Base-by-base conservation (phyloP, 768 basidiomycete genomes). In the Boletus vinaceobasis region DNA sequence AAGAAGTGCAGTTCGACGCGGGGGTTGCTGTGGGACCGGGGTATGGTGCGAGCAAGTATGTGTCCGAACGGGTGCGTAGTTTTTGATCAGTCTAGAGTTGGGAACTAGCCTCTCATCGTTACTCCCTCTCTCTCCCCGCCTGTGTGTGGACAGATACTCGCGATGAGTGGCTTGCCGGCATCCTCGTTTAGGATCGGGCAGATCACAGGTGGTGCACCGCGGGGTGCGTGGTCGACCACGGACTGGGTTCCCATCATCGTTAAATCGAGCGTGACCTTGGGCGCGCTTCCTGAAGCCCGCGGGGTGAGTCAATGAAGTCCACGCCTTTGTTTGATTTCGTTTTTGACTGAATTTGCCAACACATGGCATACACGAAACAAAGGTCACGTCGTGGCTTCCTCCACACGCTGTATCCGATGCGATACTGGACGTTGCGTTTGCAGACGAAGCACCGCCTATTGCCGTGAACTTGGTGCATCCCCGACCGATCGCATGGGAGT, bases 211-310 rank as follows among this genome's bases (percentile, higher is more conserved):
- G 68, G 68, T 31, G 39, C 49, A 4, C 58, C 62, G 4, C 66
- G 70, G 49, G 77, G 76, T 13, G 68, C 68, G 9, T 75, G 74
- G 76, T 67, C 65, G 36, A 70, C 66, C 1, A 60, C 67, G 2
- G 68, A 73, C 33, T 75, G 74, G 71, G 60, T 77, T 21, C 72
- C 75, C 10, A 62, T 65, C 29, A 65, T 77, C 7, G 62, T 75
- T 29, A 70, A 71, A 53, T 74, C 74, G 5, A 70, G 68, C 43
- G 43, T 73, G 11, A 43, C 57, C 1, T 43, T 76, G 26, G 68
- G 64, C 1, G 64, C 45, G 5, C 60, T 76, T 37, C 73, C 73
- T 0, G 62, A 70, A 9, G 64, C 63, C 8, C 45, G 48, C n/a
- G 68, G 69, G 46, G 70, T 69, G 32, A 57, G 73, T 60, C 9